phyloP scores from a whole-genome alignment of 768 basidiomycete genomes.

The Boletus rex-veris region DNA sequence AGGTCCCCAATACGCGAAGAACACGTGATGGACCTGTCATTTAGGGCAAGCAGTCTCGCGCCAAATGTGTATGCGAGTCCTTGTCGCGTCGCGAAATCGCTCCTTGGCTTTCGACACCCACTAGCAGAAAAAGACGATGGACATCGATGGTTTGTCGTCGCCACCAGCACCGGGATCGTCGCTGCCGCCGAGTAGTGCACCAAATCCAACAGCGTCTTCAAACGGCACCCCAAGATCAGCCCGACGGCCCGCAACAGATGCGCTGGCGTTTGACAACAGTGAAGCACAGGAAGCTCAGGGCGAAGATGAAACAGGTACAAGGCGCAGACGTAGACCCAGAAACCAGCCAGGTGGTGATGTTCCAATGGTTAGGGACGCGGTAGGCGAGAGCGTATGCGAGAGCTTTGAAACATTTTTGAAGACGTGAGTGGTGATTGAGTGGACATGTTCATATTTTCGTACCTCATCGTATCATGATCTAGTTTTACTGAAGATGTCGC shows the following conservation, averaged over 20 bases:
- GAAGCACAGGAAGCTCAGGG: constrained; percentile 40
- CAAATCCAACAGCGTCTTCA: constrained; percentile 36
- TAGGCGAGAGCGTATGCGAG: constrained; percentile 92
- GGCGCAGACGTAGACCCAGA: constrained; percentile 44
- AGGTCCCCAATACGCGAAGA: constrained; percentile 4
- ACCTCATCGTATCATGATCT: constrained; percentile 1
- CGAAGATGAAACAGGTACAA: constrained; percentile 39
- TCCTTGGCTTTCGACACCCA: constrained; percentile 5
- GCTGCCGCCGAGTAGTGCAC: constrained; percentile 50
- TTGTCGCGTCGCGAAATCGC: constrained; percentile 25
- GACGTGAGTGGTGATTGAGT: constrained; percentile 53
- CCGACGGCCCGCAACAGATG: constrained; percentile 46
- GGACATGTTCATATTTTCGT: not conserved
- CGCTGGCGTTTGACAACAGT: constrained; percentile 52
- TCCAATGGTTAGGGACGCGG: constrained; percentile 87
- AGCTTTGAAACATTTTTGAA: constrained; percentile 90
- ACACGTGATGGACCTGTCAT: constrained; percentile 16
- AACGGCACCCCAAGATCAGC: constrained; percentile 32
- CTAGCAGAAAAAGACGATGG: constrained; percentile 39
- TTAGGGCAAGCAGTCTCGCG: constrained; percentile 48
- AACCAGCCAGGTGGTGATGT: constrained; percentile 58
- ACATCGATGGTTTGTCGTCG: constrained; percentile 55
- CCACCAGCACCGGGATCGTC: constrained; percentile 53
- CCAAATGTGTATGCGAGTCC: constrained; percentile 20
- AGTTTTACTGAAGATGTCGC: constrained; percentile 85